These are phyloP conservation scores for Vitellaria paradoxa DNA, from an alignment of 179 eudicot genomes.

Conservation along the genomic window DNA sequence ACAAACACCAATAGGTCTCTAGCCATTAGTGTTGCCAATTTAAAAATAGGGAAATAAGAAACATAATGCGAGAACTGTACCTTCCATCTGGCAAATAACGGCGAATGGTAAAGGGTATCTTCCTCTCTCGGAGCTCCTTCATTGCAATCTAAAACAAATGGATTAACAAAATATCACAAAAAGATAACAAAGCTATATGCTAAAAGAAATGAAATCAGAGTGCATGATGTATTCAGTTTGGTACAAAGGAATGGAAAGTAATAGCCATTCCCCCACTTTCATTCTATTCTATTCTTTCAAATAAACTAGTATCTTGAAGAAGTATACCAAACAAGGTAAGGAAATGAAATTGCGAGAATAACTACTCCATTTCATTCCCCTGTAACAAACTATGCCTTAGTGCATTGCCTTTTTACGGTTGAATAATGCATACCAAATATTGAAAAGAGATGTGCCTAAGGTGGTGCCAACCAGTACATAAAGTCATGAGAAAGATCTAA, in stretches of 20 bases:
- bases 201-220: neutral
- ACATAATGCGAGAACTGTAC: slow-evolving; percentile 26
- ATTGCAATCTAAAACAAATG: slow-evolving; percentile 71
- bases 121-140: slow-evolving; percentile 91
- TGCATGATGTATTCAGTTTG: no score
- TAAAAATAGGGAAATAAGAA: neutral
- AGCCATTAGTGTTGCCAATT: neutral
- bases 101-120: slow-evolving; percentile 94
- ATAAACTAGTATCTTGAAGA: no score
- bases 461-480: neutral
- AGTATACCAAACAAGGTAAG: no score
- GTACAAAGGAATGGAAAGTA: no score
- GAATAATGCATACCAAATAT: no score
- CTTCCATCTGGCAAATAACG: slow-evolving; percentile 98
- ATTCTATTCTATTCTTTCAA: no score
- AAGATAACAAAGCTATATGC: neutral
- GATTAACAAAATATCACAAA: neutral
- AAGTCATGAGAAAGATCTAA: neutral
- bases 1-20: neutral
- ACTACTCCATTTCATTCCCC: no score
- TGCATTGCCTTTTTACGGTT: no score
- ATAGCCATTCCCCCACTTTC: no score
- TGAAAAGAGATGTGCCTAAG: no score
- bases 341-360: no score
- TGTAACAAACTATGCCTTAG: no score